Conservation (phyloP, 2,329 filamentous ascomycete genomes). For the Cladophialophora yegresii region DNA sequence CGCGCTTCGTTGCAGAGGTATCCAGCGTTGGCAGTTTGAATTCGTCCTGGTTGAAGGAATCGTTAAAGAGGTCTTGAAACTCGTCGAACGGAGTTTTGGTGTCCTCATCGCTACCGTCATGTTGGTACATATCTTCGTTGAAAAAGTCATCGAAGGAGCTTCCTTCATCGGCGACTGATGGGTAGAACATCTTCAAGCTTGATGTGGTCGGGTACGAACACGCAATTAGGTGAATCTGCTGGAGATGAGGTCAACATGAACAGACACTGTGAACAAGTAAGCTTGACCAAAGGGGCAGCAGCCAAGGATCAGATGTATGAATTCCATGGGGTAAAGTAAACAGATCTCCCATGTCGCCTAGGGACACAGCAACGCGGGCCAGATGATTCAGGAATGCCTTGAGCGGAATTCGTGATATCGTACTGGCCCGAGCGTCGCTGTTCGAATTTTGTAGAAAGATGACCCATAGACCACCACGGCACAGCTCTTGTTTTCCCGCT, state of each 20-base stretch:
- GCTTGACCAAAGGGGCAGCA: constrained; percentile 12
- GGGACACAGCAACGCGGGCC: constrained; percentile 18
- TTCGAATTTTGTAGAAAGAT: neutral
- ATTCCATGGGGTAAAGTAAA: constrained; percentile 24
- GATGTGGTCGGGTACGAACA: constrained; percentile 55
- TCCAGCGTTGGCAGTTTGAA: constrained; percentile 54
- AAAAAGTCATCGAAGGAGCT: constrained; percentile 66
- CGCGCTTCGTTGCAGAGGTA: constrained; percentile 47
- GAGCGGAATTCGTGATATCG: constrained; percentile 18
- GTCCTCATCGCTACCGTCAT: constrained; percentile 52
- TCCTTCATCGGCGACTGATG: constrained; percentile 55
- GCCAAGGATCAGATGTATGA: constrained; percentile 21
- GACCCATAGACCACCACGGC: neutral
- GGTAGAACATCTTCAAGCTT: constrained; percentile 54
- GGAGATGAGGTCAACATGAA: constrained; percentile 35
- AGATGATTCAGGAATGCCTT: constrained; percentile 22
- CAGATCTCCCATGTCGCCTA: constrained; percentile 19
- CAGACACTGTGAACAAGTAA: neutral
- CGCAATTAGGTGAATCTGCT: constrained; percentile 36
- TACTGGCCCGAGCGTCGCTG: constrained; percentile 3
- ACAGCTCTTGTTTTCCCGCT: neutral
- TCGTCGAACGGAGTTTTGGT: constrained; percentile 51
- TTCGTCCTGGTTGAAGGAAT: constrained; percentile 56
- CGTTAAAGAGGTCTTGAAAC: constrained; percentile 55
- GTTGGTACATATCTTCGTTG: constrained; percentile 57